A percentile compares a stretch with the other conserved stretches of the same genome.
Conservation (phyloP, 305 asterid species). For the Fraxinus floribunda region DNA sequence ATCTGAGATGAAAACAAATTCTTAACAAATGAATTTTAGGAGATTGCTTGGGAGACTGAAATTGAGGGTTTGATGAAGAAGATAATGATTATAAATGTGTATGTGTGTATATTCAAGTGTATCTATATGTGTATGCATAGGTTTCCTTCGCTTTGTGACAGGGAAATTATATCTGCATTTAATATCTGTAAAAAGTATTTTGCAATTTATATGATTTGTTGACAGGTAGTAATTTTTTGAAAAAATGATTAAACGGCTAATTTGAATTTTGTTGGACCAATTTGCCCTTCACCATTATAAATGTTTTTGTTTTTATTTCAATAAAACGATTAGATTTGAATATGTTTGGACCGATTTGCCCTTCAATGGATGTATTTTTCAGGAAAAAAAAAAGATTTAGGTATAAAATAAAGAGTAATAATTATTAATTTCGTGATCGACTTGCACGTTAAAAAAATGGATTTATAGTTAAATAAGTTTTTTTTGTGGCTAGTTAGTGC, state of each 20-base stretch:
- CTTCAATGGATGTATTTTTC: background rate
- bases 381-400: background rate
- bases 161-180: slow-evolving; percentile 21
- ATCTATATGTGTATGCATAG: slow-evolving; percentile 6
- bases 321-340: background rate
- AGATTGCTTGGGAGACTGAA: slow-evolving; percentile 48
- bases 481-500: slow-evolving; percentile 7
- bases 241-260: slow-evolving; percentile 41
- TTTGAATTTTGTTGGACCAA: slow-evolving; percentile 25
- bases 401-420: background rate
- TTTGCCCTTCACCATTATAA: slow-evolving; percentile 20
- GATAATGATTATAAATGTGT: slow-evolving; percentile 29
- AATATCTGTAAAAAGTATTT: slow-evolving; percentile 23
- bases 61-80: slow-evolving; percentile 37
- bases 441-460: background rate
- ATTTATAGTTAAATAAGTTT: background rate
- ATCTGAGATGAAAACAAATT: slow-evolving; percentile 38
- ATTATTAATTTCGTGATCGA: background rate
- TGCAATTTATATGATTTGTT: slow-evolving; percentile 20
- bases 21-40: background rate
- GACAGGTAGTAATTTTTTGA: slow-evolving; percentile 28
- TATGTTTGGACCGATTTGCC: background rate
- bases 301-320: background rate
- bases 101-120: background rate
- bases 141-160: slow-evolving; percentile 33